phyloP scores from a whole-genome alignment of 495 filamentous ascomycete species.

The Lasiosphaeria hispida region DNA sequence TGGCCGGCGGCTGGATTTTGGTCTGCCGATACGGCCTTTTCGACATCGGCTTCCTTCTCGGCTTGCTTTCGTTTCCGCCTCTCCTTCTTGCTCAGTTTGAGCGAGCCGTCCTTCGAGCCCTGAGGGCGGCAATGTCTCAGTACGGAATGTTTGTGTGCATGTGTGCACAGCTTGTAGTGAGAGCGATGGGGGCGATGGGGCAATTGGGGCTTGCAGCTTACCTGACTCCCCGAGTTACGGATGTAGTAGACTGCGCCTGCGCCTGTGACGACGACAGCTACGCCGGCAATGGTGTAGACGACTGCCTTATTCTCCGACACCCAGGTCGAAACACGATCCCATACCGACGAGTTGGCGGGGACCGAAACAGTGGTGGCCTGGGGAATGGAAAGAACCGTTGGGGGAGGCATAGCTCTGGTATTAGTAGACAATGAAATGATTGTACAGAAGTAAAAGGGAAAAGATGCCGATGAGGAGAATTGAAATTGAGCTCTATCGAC shows the following conservation, averaged over 20 bases:
- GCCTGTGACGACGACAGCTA: constrained; percentile 83
- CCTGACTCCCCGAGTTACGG: constrained; percentile 43
- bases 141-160: not conserved
- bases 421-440: constrained; percentile 1
- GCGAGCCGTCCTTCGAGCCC: constrained; percentile 31
- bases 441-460: constrained; percentile 6
- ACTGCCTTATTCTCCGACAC: constrained; percentile 90
- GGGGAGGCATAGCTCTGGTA: constrained; percentile 37
- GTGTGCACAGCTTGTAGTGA: not conserved
- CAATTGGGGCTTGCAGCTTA: not conserved
- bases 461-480: constrained; percentile 5
- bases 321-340: constrained; percentile 89
- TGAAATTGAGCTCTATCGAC: constrained; percentile 3
- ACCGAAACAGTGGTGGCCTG: constrained; percentile 36
- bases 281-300: constrained; percentile 93
- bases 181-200: not conserved
- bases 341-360: constrained; percentile 62
- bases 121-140: constrained; percentile 10
- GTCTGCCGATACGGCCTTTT: constrained; percentile 25
- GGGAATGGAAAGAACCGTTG: constrained; percentile 39
- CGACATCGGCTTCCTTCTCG: constrained; percentile 57
- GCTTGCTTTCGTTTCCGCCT: constrained; percentile 70
- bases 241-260: constrained; percentile 93
- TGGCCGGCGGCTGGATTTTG: constrained; percentile 2
- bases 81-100: constrained; percentile 53